phyloP scores from a whole-genome alignment of 805 yeast species.

The Ogataea paraovalis region DNA sequence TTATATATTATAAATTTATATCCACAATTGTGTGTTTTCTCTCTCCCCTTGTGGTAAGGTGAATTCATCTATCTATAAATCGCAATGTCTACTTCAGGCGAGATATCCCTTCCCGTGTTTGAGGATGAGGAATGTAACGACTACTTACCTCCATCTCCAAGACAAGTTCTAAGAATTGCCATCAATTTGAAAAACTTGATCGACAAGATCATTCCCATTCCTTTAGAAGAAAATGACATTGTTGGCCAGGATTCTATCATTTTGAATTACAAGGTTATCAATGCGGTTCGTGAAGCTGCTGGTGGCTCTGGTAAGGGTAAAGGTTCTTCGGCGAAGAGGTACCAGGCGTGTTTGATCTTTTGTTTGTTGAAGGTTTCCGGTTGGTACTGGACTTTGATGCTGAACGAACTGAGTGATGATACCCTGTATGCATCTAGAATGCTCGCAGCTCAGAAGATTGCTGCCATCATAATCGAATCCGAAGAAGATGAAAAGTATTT shows the following conservation, averaged over 20 bases:
- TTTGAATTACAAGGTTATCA: slow-evolving; percentile 53
- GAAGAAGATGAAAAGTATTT: slow-evolving; percentile 56
- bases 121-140: slow-evolving; percentile 31
- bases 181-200: slow-evolving; percentile 68
- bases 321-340: slow-evolving; percentile 55
- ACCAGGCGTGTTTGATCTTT: slow-evolving; percentile 65
- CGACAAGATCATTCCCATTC: slow-evolving; percentile 67
- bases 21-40: too few species aligned
- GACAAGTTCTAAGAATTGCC: slow-evolving; percentile 67
- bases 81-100: too few species aligned
- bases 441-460: slow-evolving; percentile 68
- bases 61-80: too few species aligned
- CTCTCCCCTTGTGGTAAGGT: too few species aligned
- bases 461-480: slow-evolving; percentile 63
- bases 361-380: slow-evolving; percentile 69
- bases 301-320: slow-evolving; percentile 70
- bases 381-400: slow-evolving; percentile 68
- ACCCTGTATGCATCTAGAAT: slow-evolving; percentile 59
- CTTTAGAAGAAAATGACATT: slow-evolving; percentile 48
- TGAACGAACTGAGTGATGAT: slow-evolving; percentile 61
- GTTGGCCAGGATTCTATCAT: slow-evolving; percentile 55
- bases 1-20: too few species aligned
- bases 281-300: slow-evolving; percentile 66
- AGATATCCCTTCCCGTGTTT: slow-evolving; percentile 21
- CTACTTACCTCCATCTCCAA: slow-evolving; percentile 48